Evolutionary conservation across 192 early-diverging fungal genomes (phyloP), one percentile per base, ranked within the genome.

Genomic region (Rhizophagus sp.): DNA sequence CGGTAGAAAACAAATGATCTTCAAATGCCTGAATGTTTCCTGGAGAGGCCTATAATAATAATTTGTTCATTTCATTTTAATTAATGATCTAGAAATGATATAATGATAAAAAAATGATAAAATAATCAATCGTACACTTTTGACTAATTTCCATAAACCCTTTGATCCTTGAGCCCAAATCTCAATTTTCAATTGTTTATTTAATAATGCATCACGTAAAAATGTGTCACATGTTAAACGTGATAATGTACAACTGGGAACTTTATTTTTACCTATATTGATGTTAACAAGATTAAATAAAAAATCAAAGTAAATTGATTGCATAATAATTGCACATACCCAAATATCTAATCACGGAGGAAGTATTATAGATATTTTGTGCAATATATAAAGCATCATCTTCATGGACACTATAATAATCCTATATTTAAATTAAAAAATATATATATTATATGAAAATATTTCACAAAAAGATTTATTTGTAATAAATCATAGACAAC

Each of bases 1-100:
- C 87, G 79, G 91, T 89, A 25, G 84, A 81, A 79, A 97, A 98
- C 27, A 99, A 82, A 62, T 96, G 80, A 80, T 98, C 96, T 80
- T 99, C 97, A 25, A 99, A 88, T 50, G 94, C 91, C 81, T 94
- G 92, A 67, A 98, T 81, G 75, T 99, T 98, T 61, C 98, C 98
- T 17, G 98, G 98, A 1, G 97, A 98, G n/a, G 96, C 98, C 83
- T 89, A 75, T n/a, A 30, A 66, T 47, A 57, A 22, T 22, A 44
- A 27, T 25, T 47, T 47, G 27, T 30, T 39, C 1, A 17, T 19
- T 30, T 39, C 1, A 17, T 19, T 39, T 30, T 61, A 3, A 44
- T 44, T 47, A 12, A 47, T 12, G 11, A 47, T 47, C 15, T 50
- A 4, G 25, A 22, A 25, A 75, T 17, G 13, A 10, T 30, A 63